Percentiles rank a stretch among this genome's conserved stretches.
These are phyloP conservation scores for Claviceps pusilla DNA, from an alignment of 2,329 filamentous ascomycete species.

Conservation along the genomic window DNA sequence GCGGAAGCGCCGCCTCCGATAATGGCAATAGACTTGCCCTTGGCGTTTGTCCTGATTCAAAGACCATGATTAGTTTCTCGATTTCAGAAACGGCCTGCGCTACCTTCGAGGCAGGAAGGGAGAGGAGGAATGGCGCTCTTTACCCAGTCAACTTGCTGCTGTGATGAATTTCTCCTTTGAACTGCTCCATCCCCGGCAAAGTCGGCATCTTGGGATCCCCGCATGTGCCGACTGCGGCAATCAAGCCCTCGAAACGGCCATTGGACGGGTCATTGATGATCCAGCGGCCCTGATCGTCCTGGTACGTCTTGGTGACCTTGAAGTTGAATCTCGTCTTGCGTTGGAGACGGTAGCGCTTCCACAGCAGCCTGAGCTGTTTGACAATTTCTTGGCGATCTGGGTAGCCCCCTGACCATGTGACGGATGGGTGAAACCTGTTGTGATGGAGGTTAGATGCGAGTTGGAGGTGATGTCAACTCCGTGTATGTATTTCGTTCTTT, in stretches of 20 bases:
- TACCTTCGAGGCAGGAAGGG: background rate
- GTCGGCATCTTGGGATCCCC: constrained; percentile 61
- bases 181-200: constrained; percentile 55
- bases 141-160: constrained; percentile 57
- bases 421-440: constrained; percentile 54
- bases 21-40: constrained; percentile 60
- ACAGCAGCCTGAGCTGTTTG: constrained; percentile 53
- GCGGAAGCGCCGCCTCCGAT: constrained; percentile 70
- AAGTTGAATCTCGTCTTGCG: constrained; percentile 57
- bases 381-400: constrained; percentile 64
- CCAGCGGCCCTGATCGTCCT: constrained; percentile 56
- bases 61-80: background rate
- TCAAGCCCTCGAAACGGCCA: constrained; percentile 63
- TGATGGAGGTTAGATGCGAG: too few species aligned
- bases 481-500: too few species aligned
- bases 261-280: constrained; percentile 58
- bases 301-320: constrained; percentile 52
- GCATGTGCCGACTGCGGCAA: constrained; percentile 67
- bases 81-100: too few species aligned
- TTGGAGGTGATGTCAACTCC: too few species aligned
- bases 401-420: constrained; percentile 62
- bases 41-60: constrained; percentile 41
- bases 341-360: constrained; percentile 60
- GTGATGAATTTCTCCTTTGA: constrained; percentile 58
- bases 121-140: background rate